Evolutionary conservation across 2,329 filamentous ascomycete species (phyloP).

Genomic region (Aureobasidium sp.): DNA sequence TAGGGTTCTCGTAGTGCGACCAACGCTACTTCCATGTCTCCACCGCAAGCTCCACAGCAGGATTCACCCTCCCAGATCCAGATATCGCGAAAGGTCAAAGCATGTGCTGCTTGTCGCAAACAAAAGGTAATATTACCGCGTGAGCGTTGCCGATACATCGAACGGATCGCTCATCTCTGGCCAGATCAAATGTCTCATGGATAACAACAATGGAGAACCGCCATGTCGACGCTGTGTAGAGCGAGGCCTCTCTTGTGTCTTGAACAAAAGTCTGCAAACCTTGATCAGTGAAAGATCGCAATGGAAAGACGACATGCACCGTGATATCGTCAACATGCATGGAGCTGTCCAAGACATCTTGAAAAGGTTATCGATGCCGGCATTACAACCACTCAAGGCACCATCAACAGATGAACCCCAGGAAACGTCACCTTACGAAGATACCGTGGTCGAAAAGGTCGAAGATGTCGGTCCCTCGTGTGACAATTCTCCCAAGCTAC

Average conservation of each 20-base stretch:
- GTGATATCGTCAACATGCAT: constrained; percentile 24
- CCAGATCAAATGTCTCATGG: constrained; percentile 48
- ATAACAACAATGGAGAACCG: constrained; percentile 31
- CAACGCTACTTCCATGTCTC: not conserved
- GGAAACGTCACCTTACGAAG: constrained; percentile 6
- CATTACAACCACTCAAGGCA: constrained; percentile 28
- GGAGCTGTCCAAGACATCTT: constrained; percentile 33
- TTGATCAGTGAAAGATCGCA: constrained; percentile 37
- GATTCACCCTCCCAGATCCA: constrained; percentile 4
- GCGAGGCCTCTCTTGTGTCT: constrained; percentile 40
- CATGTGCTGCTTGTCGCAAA: constrained; percentile 45
- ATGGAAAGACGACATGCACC: constrained; percentile 18
- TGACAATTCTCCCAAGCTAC: constrained; percentile 23
- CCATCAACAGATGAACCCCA: constrained; percentile 16
- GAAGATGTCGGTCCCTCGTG: constrained; percentile 24
- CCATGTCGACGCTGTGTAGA: constrained; percentile 42
- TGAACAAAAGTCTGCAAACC: constrained; percentile 41
- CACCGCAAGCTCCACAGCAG: not conserved
- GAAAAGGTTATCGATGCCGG: constrained; percentile 29
- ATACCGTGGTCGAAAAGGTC: constrained; percentile 13
- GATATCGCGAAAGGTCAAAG: constrained; percentile 18
- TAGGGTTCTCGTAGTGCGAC: constrained; percentile 1
- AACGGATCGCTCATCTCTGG: constrained; percentile 33
- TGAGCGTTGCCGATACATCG: not conserved
- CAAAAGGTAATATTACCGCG: constrained; percentile 29